These are phyloP conservation scores for Aspergillus kassunensis DNA, from an alignment of 495 filamentous ascomycete genomes.

Conservation along the genomic window DNA sequence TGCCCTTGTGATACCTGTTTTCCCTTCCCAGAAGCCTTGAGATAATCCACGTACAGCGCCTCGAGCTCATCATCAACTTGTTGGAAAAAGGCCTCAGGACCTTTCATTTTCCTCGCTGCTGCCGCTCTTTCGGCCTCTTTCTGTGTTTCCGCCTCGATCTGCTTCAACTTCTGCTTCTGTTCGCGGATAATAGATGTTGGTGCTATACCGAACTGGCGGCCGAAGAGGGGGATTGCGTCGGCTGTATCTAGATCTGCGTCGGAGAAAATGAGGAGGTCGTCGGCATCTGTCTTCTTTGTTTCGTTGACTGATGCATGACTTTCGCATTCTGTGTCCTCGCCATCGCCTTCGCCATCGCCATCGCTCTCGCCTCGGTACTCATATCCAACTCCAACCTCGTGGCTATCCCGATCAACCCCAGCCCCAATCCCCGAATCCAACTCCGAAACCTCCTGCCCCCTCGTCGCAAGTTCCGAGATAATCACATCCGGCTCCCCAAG, in stretches of 20 bases:
- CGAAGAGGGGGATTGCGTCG: constrained; percentile 8
- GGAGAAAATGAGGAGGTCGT: constrained; percentile 9
- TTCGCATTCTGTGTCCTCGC: not conserved
- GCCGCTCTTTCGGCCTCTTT: no score
- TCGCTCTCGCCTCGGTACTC: not conserved
- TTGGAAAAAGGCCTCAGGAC: not conserved
- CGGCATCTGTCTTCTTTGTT: not conserved
- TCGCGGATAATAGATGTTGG: constrained; percentile 8
- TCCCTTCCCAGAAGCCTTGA: not conserved
- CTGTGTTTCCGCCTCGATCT: not conserved
- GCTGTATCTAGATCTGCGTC: not conserved
- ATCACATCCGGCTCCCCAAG: no score
- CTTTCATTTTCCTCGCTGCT: not conserved
- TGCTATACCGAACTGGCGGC: constrained; percentile 10
- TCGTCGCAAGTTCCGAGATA: not conserved
- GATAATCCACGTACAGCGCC: constrained; percentile 1
- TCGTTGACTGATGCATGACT: not conserved
- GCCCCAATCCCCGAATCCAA: not conserved
- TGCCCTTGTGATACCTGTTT: not conserved
- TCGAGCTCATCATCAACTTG: constrained; percentile 4
- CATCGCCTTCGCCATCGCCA: not conserved
- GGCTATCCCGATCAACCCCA: not conserved
- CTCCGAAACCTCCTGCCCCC: not conserved
- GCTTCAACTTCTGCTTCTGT: not conserved
- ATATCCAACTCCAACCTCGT: not conserved